These are phyloP conservation scores for Daedalea quercina DNA, from an alignment of 768 basidiomycete species.

Conservation along the genomic window DNA sequence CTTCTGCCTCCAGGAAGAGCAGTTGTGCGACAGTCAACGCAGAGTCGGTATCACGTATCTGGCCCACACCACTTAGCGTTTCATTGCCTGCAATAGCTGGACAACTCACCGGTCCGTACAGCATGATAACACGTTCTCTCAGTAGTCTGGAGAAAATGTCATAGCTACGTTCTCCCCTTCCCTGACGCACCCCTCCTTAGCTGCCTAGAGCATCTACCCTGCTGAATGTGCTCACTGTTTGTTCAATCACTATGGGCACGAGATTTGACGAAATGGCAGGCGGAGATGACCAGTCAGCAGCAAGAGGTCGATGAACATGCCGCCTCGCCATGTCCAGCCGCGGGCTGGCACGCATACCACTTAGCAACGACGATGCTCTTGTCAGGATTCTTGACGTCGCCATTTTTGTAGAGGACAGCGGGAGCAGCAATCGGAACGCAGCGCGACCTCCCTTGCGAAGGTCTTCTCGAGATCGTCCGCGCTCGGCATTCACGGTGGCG, in stretches of 20 bases:
- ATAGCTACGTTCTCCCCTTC: conserved; percentile 84
- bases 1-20: conserved; percentile 94
- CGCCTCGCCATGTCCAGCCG: conserved; percentile 19
- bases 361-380: neutral
- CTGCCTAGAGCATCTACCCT: neutral
- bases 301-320: conserved; percentile 44
- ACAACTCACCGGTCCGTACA: conserved; percentile 77
- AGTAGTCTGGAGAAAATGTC: conserved; percentile 95
- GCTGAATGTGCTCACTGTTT: conserved; percentile 48
- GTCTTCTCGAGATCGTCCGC: too few species aligned
- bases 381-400: neutral
- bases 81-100: neutral
- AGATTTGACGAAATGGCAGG: conserved; percentile 46
- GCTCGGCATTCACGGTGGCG: too few species aligned
- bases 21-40: conserved; percentile 87
- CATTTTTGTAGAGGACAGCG: neutral
- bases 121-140: conserved; percentile 91
- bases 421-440: neutral
- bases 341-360: neutral
- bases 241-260: conserved; percentile 91
- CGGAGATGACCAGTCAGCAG: conserved; percentile 30
- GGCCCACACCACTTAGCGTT: neutral
- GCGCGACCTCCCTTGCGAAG: too few species aligned
- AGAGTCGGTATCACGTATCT: conserved; percentile 90
- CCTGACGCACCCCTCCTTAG: conserved; percentile 32